A percentile compares a stretch with the other conserved stretches of the same genome.
Conservation (phyloP, 179 eudicot genomes). For the Silene vulgaris region DNA sequence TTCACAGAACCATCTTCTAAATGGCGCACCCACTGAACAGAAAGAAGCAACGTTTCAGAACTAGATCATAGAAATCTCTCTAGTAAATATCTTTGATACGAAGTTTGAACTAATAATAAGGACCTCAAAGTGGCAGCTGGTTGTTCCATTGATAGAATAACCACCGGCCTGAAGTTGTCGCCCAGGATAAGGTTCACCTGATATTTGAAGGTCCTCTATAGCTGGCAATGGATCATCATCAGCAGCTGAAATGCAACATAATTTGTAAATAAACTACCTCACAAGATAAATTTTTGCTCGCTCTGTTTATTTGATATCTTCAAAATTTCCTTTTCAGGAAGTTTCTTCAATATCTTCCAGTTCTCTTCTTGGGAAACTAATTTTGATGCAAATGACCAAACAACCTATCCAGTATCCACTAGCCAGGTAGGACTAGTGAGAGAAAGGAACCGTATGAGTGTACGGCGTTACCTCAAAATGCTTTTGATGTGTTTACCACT, state of each 20-base stretch:
- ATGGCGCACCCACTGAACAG: constrained; percentile 86
- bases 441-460: too few relatives aligned
- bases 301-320: background rate
- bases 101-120: constrained; percentile 18
- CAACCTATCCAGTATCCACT: too few relatives aligned
- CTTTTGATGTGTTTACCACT: too few relatives aligned
- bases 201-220: constrained; percentile 79
- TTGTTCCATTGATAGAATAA: constrained; percentile 81
- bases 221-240: constrained; percentile 88
- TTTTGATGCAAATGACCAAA: too few relatives aligned
- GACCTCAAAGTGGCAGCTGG: constrained; percentile 97
- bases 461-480: too few relatives aligned
- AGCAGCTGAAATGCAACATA: constrained; percentile 49
- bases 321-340: background rate
- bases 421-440: too few relatives aligned
- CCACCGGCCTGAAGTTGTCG: constrained; percentile 76
- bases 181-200: constrained; percentile 94
- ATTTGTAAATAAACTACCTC: constrained; percentile 12
- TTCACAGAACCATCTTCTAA: constrained; percentile 93
- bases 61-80: constrained; percentile 9
- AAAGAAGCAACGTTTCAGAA: constrained; percentile 22
- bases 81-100: background rate
- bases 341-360: too few relatives aligned
- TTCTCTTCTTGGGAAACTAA: too few relatives aligned
- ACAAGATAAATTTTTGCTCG: constrained; percentile 4